These are phyloP conservation scores for Murraya koenigii DNA, from an alignment of 345 rosid genomes.

Conservation along the genomic window DNA sequence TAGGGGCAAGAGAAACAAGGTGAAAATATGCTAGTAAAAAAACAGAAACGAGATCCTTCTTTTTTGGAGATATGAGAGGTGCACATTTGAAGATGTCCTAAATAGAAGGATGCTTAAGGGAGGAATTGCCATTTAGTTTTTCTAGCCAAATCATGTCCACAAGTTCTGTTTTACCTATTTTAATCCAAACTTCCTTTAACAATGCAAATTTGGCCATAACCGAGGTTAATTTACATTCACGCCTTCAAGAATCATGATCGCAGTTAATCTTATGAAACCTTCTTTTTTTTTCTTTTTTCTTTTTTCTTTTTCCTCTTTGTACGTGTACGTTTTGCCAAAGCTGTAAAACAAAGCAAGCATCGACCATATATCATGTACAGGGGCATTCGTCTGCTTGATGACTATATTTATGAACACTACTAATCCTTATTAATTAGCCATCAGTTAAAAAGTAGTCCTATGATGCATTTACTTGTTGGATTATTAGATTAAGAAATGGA, in stretches of 20 bases:
- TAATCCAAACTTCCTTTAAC: too few species aligned
- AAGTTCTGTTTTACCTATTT: neutral
- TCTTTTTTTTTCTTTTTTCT: neutral
- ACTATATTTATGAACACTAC: too few species aligned
- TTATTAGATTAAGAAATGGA: too few species aligned
- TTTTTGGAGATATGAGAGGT: conserved; percentile 22
- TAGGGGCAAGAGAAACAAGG: conserved; percentile 17
- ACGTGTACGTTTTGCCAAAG: neutral
- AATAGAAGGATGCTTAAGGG: neutral
- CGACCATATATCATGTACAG: neutral
- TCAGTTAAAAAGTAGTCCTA: too few species aligned
- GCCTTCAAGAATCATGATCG: neutral
- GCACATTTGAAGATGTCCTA: neutral
- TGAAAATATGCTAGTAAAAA: conserved; percentile 16
- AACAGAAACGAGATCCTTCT: conserved; percentile 27
- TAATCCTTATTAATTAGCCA: too few species aligned
- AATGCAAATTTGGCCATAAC: neutral
- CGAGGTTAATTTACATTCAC: neutral
- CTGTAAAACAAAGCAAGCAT: neutral
- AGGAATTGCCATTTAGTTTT: conserved; percentile 1
- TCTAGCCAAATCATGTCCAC: conserved; percentile 13
- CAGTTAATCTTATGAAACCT: neutral
- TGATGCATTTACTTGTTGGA: too few species aligned
- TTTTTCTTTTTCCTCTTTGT: too few species aligned
- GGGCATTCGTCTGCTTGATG: neutral